Conservation (phyloP, 495 filamentous ascomycete species). For the Penicillium chermesinum region DNA sequence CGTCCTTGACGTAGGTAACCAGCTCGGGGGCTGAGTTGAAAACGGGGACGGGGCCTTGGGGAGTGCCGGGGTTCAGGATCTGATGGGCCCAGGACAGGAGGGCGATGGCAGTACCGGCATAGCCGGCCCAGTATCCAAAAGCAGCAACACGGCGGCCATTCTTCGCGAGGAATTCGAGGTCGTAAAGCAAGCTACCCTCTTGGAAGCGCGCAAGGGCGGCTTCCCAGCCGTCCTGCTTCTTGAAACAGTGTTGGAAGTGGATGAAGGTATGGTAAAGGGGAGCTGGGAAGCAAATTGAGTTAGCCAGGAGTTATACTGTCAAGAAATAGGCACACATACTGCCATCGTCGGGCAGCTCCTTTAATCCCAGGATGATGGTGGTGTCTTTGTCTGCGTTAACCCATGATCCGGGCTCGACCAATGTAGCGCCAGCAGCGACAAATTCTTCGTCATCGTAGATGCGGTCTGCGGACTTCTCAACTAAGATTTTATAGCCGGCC, state of each 20-base stretch:
- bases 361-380: slow-evolving; percentile 84
- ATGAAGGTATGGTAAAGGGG: slow-evolving; percentile 84
- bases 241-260: slow-evolving; percentile 82
- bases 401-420: slow-evolving; percentile 85
- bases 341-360: slow-evolving; percentile 86
- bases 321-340: slow-evolving; percentile 18
- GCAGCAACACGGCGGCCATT: slow-evolving; percentile 73
- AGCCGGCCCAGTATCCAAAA: slow-evolving; percentile 76
- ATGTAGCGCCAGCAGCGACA: slow-evolving; percentile 51
- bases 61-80: slow-evolving; percentile 64
- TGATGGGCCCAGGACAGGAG: slow-evolving; percentile 90
- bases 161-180: slow-evolving; percentile 85
- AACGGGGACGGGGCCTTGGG: slow-evolving; percentile 65
- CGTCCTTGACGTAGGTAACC: slow-evolving; percentile 66
- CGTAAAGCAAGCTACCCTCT: slow-evolving; percentile 75
- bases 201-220: slow-evolving; percentile 75
- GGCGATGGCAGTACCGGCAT: slow-evolving; percentile 74
- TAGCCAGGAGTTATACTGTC: too few species aligned
- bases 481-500: slow-evolving; percentile 76
- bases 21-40: slow-evolving; percentile 64
- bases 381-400: slow-evolving; percentile 62
- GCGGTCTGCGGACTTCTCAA: slow-evolving; percentile 73
- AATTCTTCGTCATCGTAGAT: slow-evolving; percentile 74
- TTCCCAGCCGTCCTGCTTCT: slow-evolving; percentile 83
- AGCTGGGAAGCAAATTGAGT: slow-evolving; percentile 26